Conservation (phyloP, 2,329 filamentous ascomycete genomes). For the Pseudocercospora pini-densiflorae region DNA sequence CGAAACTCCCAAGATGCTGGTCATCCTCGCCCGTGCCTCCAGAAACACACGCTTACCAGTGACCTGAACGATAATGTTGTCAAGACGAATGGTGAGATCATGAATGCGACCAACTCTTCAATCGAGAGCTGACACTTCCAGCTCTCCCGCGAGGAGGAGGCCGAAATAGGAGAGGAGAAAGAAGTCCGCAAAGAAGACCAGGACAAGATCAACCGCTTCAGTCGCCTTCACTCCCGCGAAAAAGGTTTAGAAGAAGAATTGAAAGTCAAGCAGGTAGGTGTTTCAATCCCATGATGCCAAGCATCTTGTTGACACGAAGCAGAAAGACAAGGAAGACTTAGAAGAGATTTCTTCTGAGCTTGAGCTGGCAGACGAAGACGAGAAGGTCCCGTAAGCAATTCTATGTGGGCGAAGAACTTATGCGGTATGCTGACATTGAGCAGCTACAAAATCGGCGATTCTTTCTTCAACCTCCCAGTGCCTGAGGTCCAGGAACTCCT, state of each 20-base stretch:
- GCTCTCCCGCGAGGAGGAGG: constrained; percentile 95
- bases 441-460: constrained; percentile 96
- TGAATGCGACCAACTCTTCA: neutral
- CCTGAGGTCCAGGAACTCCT: constrained; percentile 87
- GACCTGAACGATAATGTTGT: constrained; percentile 16
- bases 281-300: neutral
- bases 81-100: constrained; percentile 21
- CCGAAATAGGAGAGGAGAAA: constrained; percentile 74
- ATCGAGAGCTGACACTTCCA: constrained; percentile 43
- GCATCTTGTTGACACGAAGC: constrained; percentile 14
- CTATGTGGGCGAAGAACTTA: neutral
- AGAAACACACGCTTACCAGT: neutral
- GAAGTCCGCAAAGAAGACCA: constrained; percentile 97
- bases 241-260: constrained; percentile 78
- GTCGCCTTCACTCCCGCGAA: constrained; percentile 87
- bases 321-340: constrained; percentile 99
- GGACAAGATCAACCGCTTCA: constrained; percentile 99
- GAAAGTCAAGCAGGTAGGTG: constrained; percentile 73
- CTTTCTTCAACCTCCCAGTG: constrained; percentile 86
- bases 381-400: constrained; percentile 79
- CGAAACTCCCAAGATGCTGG: neutral
- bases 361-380: constrained; percentile 94
- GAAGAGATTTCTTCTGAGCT: constrained; percentile 91
- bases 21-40: neutral
- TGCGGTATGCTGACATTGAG: constrained; percentile 19